Evolutionary conservation across 495 filamentous ascomycete species (phyloP).

Genomic region (Hypoxylon fragiforme): DNA sequence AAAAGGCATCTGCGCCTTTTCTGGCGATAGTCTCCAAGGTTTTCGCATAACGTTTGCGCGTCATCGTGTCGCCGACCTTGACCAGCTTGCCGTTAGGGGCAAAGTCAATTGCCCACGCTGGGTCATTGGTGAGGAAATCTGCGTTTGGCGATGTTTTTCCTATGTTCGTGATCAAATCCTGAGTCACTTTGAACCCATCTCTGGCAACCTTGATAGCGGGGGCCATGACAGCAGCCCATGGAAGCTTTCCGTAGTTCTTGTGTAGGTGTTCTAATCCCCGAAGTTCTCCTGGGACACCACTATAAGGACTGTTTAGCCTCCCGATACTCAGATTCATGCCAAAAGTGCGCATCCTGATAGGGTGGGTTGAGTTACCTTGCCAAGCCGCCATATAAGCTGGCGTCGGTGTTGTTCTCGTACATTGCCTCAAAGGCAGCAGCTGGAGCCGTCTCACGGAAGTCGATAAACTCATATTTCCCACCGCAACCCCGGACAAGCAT

Average conservation of each 20-base stretch:
- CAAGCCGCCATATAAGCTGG: constrained; percentile 59
- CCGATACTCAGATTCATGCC: background rate
- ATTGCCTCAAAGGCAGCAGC: constrained; percentile 75
- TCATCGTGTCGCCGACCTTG: constrained; percentile 68
- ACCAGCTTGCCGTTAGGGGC: constrained; percentile 68
- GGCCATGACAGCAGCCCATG: constrained; percentile 67
- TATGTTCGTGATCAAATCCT: constrained; percentile 69
- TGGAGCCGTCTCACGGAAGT: constrained; percentile 81
- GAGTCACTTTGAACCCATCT: constrained; percentile 65
- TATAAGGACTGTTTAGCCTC: constrained; percentile 29
- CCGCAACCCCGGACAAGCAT: constrained; percentile 65
- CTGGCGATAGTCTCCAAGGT: constrained; percentile 71
- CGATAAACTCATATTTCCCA: constrained; percentile 69
- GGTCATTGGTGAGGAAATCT: constrained; percentile 54
- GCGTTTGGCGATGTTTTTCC: constrained; percentile 31
- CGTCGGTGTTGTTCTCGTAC: constrained; percentile 61
- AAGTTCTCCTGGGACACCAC: constrained; percentile 79
- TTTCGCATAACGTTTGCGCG: constrained; percentile 71
- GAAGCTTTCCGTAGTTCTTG: constrained; percentile 67
- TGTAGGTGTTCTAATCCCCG: constrained; percentile 73
- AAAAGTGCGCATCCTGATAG: background rate
- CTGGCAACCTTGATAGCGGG: constrained; percentile 72
- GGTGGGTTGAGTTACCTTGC: constrained; percentile 50
- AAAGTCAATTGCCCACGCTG: constrained; percentile 78
- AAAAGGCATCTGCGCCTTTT: constrained; percentile 71